phyloP scores from a whole-genome alignment of 2,329 filamentous ascomycete genomes.

The Epichloe uncinata region DNA sequence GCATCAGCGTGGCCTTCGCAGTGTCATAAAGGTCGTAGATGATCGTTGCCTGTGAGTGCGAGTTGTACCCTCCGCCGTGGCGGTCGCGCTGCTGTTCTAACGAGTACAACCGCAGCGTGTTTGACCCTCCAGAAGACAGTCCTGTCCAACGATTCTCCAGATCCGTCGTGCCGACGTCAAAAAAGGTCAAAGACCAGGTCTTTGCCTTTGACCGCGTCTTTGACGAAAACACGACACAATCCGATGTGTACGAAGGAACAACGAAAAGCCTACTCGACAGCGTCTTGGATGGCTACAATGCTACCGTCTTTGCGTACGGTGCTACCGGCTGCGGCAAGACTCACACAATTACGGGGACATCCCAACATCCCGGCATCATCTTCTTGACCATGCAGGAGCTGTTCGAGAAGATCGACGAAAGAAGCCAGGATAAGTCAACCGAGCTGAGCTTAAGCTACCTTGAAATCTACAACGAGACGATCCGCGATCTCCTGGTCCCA shows the following conservation, averaged over 20 bases:
- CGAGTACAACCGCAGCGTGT: constrained; percentile 48
- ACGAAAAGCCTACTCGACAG: constrained; percentile 84
- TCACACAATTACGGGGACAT: constrained; percentile 87
- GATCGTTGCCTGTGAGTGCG: constrained; percentile 78
- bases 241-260: constrained; percentile 89
- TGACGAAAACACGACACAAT: constrained; percentile 85
- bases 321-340: constrained; percentile 98
- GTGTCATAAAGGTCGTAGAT: constrained; percentile 92
- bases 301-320: constrained; percentile 95
- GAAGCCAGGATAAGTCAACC: constrained; percentile 72
- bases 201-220: constrained; percentile 96
- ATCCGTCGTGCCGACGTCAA: constrained; percentile 69
- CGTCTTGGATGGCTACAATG: constrained; percentile 95
- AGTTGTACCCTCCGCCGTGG: neutral
- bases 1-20: constrained; percentile 71
- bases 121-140: constrained; percentile 92
- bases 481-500: constrained; percentile 83
- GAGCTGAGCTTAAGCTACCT: constrained; percentile 90
- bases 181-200: constrained; percentile 94
- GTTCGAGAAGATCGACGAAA: constrained; percentile 88
- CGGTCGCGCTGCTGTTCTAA: neutral
- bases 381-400: constrained; percentile 98
- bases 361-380: constrained; percentile 91
- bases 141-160: constrained; percentile 78
- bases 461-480: constrained; percentile 98